Evolutionary conservation across 2,329 filamentous ascomycete species (phyloP).

Genomic region (Fonsecaea pugnacius): DNA sequence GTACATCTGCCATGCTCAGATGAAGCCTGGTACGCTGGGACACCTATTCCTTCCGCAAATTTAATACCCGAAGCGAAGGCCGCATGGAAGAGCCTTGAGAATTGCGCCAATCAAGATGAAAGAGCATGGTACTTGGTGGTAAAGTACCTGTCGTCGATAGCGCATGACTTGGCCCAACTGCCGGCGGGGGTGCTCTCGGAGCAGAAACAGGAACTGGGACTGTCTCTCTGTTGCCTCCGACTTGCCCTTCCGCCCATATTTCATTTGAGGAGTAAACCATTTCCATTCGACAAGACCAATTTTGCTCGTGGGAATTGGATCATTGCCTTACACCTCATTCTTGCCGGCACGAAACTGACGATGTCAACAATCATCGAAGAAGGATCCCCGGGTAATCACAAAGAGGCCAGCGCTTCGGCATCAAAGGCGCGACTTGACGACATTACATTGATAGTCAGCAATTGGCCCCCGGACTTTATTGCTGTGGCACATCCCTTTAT

Average conservation of each 20-base stretch:
- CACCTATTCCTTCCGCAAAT: constrained; percentile 13
- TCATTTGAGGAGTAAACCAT: constrained; percentile 8
- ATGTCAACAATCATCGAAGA: constrained; percentile 11
- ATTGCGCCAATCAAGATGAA: constrained; percentile 13
- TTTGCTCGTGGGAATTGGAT: constrained; percentile 25
- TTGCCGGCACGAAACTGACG: constrained; percentile 21
- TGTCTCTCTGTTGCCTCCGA: not conserved
- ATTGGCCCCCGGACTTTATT: constrained; percentile 26
- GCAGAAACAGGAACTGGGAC: not conserved
- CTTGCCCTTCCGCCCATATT: not conserved
- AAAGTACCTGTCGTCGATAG: not conserved
- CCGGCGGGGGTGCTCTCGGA: not conserved
- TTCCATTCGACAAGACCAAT: constrained; percentile 14
- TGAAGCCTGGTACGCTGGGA: constrained; percentile 24
- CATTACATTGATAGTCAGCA: constrained; percentile 24
- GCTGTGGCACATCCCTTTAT: constrained; percentile 25
- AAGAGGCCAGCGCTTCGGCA: constrained; percentile 11
- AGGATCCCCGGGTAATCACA: constrained; percentile 8
- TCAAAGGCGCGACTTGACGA: constrained; percentile 20
- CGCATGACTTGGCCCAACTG: not conserved
- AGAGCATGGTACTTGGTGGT: constrained; percentile 19
- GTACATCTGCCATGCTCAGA: constrained; percentile 24
- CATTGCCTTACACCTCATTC: constrained; percentile 25
- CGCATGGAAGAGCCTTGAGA: constrained; percentile 13
- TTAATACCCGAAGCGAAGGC: constrained; percentile 9